These are phyloP conservation scores for Isatis lusitanica DNA, from an alignment of 441 rosid species.

Conservation along the genomic window DNA sequence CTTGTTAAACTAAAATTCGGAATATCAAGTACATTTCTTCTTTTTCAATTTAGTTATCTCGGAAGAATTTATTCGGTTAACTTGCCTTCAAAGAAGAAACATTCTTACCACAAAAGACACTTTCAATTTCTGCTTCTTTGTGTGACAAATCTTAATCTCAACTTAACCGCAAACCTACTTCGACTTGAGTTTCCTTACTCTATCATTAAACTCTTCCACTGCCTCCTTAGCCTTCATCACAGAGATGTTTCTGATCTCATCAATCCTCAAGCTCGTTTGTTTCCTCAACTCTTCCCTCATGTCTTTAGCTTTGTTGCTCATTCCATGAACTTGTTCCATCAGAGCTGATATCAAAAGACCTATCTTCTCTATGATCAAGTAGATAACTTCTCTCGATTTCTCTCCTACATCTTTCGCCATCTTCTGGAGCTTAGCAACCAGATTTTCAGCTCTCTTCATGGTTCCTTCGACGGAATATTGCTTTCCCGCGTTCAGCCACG, in stretches of 20 bases:
- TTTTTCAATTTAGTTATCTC: no score
- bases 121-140: not conserved
- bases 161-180: slow-evolving; percentile 18
- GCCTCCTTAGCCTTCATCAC: slow-evolving; percentile 43
- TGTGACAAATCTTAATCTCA: not conserved
- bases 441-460: slow-evolving; percentile 26
- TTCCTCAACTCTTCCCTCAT: slow-evolving; percentile 37
- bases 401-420: slow-evolving; percentile 27
- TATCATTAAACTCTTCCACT: slow-evolving; percentile 61
- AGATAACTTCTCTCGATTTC: slow-evolving; percentile 13
- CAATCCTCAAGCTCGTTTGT: slow-evolving; percentile 18
- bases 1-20: no score
- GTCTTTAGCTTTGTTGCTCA: slow-evolving; percentile 44
- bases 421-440: slow-evolving; percentile 26
- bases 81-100: not conserved
- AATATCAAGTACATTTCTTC: no score
- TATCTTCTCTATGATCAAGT: slow-evolving; percentile 48
- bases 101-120: not conserved
- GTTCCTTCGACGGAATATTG: slow-evolving; percentile 23
- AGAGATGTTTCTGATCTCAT: slow-evolving; percentile 30
- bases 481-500: slow-evolving; percentile 54
- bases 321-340: slow-evolving; percentile 44
- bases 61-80: not conserved
- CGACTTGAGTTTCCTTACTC: slow-evolving; percentile 63
- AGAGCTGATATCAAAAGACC: slow-evolving; percentile 43